Evolutionary conservation across 345 rosid genomes (phyloP).

Genomic region (Kandelia obovata): DNA sequence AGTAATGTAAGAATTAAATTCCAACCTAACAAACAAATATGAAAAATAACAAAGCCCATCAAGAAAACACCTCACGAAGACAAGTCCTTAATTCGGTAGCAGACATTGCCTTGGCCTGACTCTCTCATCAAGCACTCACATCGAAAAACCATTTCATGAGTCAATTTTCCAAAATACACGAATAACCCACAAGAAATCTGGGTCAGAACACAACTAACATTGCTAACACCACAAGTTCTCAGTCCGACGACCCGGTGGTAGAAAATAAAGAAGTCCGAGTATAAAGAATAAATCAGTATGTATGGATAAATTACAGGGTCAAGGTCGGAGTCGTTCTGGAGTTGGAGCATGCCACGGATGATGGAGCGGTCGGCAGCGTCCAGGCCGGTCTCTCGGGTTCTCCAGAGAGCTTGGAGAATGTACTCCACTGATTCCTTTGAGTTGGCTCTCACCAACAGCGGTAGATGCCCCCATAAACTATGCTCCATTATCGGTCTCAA

Average conservation of each 20-base stretch:
- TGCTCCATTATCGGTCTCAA: slow-evolving; percentile 29
- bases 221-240: not conserved
- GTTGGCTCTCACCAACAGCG: slow-evolving; percentile 47
- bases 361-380: slow-evolving; percentile 48
- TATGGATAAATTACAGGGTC: slow-evolving; percentile 43
- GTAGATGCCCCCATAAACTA: slow-evolving; percentile 54
- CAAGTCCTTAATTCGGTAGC: too few species aligned
- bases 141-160: too few species aligned
- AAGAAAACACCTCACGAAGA: too few species aligned
- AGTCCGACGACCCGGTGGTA: not conserved
- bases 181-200: too few species aligned
- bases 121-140: too few species aligned
- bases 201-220: too few species aligned
- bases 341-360: slow-evolving; percentile 52
- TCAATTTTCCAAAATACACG: too few species aligned
- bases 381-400: slow-evolving; percentile 54
- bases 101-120: too few species aligned
- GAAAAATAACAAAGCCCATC: too few species aligned
- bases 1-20: too few species aligned
- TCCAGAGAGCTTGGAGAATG: slow-evolving; percentile 61
- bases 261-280: not conserved
- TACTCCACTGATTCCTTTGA: slow-evolving; percentile 59
- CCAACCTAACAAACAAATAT: too few species aligned
- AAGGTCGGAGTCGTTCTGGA: slow-evolving; percentile 54
- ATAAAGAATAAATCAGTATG: not conserved